Percentiles rank a stretch among this genome's conserved stretches.
These are phyloP conservation scores for Edaphochlamys debaryana DNA, from an alignment of 139 green algal genomes.

Conservation along the genomic window DNA sequence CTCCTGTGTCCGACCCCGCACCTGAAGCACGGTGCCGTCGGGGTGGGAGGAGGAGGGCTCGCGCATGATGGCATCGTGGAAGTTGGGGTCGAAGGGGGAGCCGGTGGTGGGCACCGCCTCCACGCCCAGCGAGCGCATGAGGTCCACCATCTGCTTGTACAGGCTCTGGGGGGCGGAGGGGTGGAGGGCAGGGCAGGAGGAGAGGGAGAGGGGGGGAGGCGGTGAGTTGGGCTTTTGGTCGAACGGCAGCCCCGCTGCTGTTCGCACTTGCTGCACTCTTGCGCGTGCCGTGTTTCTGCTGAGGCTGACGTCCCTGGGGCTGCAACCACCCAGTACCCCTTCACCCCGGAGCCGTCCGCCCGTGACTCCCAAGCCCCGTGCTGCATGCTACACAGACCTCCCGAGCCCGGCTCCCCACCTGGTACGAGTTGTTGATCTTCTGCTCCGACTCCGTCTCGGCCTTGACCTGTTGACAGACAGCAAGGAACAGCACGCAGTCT, in stretches of 20 bases:
- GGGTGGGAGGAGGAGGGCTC: slow-evolving; percentile 61
- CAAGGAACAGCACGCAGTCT: no score
- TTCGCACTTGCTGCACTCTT: no score
- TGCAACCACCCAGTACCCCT: no score
- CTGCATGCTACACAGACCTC: no score
- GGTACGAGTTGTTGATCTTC: slow-evolving; percentile 93
- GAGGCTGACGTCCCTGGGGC: no score
- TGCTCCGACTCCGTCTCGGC: slow-evolving; percentile 90
- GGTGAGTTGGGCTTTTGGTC: no score
- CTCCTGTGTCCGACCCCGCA: not conserved
- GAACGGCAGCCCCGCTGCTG: no score
- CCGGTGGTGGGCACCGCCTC: slow-evolving; percentile 84
- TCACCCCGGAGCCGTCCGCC: no score
- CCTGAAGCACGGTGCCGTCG: slow-evolving; percentile 82
- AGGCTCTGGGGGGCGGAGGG: slow-evolving; percentile 66
- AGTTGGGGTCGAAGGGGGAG: slow-evolving; percentile 91
- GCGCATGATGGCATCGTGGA: slow-evolving; percentile 97
- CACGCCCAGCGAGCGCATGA: slow-evolving; percentile 89
- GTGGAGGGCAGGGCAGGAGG: not conserved
- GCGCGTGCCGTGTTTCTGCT: no score
- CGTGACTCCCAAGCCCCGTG: no score
- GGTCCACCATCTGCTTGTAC: slow-evolving; percentile 96
- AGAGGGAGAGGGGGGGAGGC: not conserved
- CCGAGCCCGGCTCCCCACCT: slow-evolving; percentile 56
- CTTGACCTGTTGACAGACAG: slow-evolving; percentile 74